phyloP scores from a whole-genome alignment of 768 basidiomycete genomes.

The Hericium rajendrae region DNA sequence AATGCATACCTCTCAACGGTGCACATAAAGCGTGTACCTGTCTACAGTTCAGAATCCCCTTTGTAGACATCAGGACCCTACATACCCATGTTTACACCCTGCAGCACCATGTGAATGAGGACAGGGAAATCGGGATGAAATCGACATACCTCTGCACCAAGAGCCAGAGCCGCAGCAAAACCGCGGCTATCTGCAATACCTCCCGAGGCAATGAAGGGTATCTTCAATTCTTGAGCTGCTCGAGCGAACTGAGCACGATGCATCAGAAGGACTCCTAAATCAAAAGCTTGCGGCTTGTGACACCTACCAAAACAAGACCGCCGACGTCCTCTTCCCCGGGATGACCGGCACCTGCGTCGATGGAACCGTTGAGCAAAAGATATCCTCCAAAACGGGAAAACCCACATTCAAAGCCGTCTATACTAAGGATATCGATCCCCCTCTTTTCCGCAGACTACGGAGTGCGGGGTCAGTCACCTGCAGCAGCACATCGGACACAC shows the following conservation, averaged over 20 bases:
- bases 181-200: slow-evolving; percentile 85
- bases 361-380: no score
- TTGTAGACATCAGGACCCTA: background rate
- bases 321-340: slow-evolving; percentile 94
- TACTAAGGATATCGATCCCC: slow-evolving; percentile 82
- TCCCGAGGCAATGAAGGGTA: slow-evolving; percentile 86
- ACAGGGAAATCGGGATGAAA: background rate
- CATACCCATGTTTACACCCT: slow-evolving; percentile 66
- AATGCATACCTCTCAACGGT: slow-evolving; percentile 63
- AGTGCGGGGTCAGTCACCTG: background rate
- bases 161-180: slow-evolving; percentile 67
- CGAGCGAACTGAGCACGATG: slow-evolving; percentile 58
- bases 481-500: background rate
- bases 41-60: background rate
- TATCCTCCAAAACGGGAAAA: background rate
- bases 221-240: slow-evolving; percentile 72
- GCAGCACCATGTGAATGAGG: background rate
- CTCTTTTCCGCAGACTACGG: slow-evolving; percentile 51
- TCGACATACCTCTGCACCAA: slow-evolving; percentile 57
- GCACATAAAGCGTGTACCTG: slow-evolving; percentile 83
- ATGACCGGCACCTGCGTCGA: slow-evolving; percentile 72
- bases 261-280: background rate
- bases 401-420: slow-evolving; percentile 87
- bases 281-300: background rate
- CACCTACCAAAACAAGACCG: slow-evolving; percentile 63